Percentiles rank a stretch among this genome's conserved stretches.
Conservation (phyloP, 2,329 filamentous ascomycete species). For the Xylariaceae sp. region DNA sequence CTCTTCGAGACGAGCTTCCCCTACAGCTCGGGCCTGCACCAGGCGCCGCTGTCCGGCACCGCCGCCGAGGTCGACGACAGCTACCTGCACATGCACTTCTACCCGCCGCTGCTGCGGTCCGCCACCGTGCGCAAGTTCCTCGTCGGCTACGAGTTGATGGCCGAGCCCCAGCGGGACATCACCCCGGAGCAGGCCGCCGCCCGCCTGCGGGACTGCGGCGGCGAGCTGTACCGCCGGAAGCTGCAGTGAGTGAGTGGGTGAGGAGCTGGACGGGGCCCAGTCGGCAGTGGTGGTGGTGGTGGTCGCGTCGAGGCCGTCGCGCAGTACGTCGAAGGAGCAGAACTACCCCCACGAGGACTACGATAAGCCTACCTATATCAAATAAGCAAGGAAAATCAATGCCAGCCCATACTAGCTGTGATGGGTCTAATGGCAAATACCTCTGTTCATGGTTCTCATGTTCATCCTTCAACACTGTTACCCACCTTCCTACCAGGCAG, state of each 20-base stretch:
- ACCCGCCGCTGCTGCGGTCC: slow-evolving; percentile 84
- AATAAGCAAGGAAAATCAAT: no score
- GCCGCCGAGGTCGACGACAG: slow-evolving; percentile 78
- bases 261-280: no score
- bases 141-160: slow-evolving; percentile 93
- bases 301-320: no score
- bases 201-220: slow-evolving; percentile 66
- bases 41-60: slow-evolving; percentile 78
- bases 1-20: slow-evolving; percentile 95
- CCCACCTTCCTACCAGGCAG: no score
- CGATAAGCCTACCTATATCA: no score
- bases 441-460: no score
- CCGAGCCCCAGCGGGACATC: slow-evolving; percentile 95
- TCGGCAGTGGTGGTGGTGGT: no score
- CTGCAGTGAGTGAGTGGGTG: slow-evolving; percentile 26
- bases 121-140: slow-evolving; percentile 94
- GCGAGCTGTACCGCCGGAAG: slow-evolving; percentile 74
- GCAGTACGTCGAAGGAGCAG: no score
- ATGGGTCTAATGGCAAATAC: no score
- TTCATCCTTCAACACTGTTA: no score
- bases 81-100: slow-evolving; percentile 96
- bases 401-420: no score
- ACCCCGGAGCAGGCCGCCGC: slow-evolving; percentile 91
- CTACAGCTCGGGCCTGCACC: slow-evolving; percentile 94
- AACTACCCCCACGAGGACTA: no score